Conservation (phyloP, 2,329 filamentous ascomycete species). For the Neonectria hederae region DNA sequence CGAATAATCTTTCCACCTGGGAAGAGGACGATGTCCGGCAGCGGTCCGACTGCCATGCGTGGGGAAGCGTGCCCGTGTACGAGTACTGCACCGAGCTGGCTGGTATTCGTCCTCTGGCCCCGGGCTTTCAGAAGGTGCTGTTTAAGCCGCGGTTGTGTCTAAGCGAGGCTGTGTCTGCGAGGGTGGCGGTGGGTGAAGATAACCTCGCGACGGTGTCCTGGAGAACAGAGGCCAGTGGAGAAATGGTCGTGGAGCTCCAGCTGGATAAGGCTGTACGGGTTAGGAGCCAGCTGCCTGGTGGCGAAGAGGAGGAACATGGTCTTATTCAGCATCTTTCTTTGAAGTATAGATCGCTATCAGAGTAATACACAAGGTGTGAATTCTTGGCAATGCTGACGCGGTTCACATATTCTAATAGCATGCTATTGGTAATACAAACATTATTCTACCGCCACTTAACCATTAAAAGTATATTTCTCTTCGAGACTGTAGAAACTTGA, state of each 20-base stretch:
- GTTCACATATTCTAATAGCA: no score
- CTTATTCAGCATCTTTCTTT: conserved; percentile 1
- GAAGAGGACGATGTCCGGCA: conserved; percentile 27
- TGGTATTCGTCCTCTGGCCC: conserved; percentile 8
- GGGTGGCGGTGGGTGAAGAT: conserved; percentile 12
- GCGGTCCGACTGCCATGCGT: conserved; percentile 27
- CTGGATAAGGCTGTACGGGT: conserved; percentile 15
- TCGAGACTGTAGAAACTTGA: no score
- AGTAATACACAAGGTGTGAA: neutral
- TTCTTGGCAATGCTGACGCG: no score
- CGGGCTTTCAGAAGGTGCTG: conserved; percentile 15
- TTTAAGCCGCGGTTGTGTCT: conserved; percentile 23
- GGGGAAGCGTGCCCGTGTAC: conserved; percentile 27
- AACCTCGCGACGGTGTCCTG: conserved; percentile 22
- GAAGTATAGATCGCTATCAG: neutral
- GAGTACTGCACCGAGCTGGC: conserved; percentile 27
- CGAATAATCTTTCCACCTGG: conserved; percentile 28
- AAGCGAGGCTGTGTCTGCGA: conserved; percentile 12
- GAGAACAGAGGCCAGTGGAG: neutral
- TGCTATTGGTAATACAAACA: no score
- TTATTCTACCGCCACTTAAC: no score
- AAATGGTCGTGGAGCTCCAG: conserved; percentile 2
- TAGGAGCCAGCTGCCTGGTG: conserved; percentile 13
- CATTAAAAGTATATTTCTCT: no score
- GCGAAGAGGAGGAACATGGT: conserved; percentile 7